These are phyloP conservation scores for Solanum clarkiae DNA, from an alignment of 257 asterid species.

Conservation along the genomic window DNA sequence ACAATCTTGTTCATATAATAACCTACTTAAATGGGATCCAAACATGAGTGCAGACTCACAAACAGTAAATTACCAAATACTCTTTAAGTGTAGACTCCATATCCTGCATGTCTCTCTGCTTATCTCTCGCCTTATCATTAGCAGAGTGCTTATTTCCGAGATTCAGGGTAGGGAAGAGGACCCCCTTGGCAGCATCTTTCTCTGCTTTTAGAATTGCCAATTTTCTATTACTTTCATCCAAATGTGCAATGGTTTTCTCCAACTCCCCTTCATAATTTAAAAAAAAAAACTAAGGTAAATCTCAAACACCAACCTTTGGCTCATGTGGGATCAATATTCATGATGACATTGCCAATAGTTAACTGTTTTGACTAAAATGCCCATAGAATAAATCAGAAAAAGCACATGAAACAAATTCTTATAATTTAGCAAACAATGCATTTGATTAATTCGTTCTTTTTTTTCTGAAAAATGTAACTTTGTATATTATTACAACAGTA, in stretches of 20 bases:
- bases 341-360: not conserved
- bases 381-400: not conserved
- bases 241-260: constrained; percentile 45
- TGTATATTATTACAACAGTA: too few species aligned
- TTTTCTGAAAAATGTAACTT: too few species aligned
- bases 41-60: constrained; percentile 4
- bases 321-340: not conserved
- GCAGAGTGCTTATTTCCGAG: constrained; percentile 38
- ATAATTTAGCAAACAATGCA: not conserved
- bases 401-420: not conserved
- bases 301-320: not conserved
- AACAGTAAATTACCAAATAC: constrained; percentile 42
- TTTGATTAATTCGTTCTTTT: too few species aligned
- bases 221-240: constrained; percentile 67
- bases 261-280: constrained; percentile 69
- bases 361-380: not conserved
- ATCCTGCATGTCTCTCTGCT: constrained; percentile 63
- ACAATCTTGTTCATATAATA: not conserved
- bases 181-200: constrained; percentile 51
- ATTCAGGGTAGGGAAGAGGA: constrained; percentile 35
- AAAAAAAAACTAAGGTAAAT: not conserved
- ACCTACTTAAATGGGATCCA: constrained; percentile 1
- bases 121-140: constrained; percentile 54
- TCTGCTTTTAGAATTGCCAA: constrained; percentile 65
- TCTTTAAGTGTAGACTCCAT: constrained; percentile 69